These are phyloP conservation scores for Lepidium didymum DNA, from an alignment of 345 rosid species.

Conservation along the genomic window DNA sequence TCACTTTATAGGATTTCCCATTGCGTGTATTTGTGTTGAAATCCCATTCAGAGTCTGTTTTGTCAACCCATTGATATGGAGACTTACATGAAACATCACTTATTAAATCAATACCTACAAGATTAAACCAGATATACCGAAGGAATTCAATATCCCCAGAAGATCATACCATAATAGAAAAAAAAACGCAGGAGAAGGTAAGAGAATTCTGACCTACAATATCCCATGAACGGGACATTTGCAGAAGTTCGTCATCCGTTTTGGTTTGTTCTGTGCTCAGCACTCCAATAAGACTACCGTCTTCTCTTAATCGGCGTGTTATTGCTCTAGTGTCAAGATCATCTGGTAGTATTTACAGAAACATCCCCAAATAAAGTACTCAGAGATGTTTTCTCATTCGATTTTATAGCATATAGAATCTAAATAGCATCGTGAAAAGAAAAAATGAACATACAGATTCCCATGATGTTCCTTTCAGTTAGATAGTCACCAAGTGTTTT, in stretches of 20 bases:
- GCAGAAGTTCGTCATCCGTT: slow-evolving; percentile 69
- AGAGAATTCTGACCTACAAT: slow-evolving; percentile 51
- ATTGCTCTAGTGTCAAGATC: slow-evolving; percentile 97
- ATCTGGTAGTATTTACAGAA: slow-evolving; percentile 35
- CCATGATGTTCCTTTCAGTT: slow-evolving; percentile 86
- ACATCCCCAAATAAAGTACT: background rate
- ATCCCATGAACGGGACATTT: slow-evolving; percentile 87
- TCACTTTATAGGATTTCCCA: slow-evolving; percentile 46
- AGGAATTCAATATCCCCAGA: background rate
- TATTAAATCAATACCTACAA: slow-evolving; percentile 79
- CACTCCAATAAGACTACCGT: slow-evolving; percentile 95
- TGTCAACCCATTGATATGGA: slow-evolving; percentile 79
- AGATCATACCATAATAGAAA: background rate
- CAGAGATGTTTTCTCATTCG: slow-evolving; percentile 4
- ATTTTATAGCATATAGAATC: background rate
- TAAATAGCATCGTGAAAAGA: background rate
- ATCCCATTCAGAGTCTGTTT: slow-evolving; percentile 73
- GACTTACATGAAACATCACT: slow-evolving; percentile 70
- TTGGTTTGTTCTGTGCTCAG: slow-evolving; percentile 76
- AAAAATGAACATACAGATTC: slow-evolving; percentile 34
- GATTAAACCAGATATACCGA: slow-evolving; percentile 6
- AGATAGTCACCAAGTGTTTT: slow-evolving; percentile 74
- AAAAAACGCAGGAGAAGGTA: background rate
- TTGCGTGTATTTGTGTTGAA: slow-evolving; percentile 42
- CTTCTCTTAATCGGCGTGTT: slow-evolving; percentile 86